Evolutionary conservation across 164 flowering plant species (phyloP).

Genomic region (Pachysandra terminalis): DNA sequence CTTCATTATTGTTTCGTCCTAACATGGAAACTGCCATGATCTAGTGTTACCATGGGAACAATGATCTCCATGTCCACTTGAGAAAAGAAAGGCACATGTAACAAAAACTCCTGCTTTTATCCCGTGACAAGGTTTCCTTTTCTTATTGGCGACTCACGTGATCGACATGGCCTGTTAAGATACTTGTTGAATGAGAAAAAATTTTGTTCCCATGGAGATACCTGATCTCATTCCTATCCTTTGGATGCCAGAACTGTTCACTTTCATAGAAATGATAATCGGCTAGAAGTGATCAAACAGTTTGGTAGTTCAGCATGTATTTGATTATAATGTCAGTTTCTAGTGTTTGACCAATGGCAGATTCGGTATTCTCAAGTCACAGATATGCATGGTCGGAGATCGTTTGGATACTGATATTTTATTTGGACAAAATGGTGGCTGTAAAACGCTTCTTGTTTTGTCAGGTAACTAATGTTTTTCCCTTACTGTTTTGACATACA

Average conservation of each 20-base stretch:
- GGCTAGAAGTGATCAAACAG: neutral
- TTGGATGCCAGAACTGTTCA: neutral
- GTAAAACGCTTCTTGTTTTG: conserved; percentile 97
- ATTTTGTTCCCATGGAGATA: no score
- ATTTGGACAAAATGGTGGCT: conserved; percentile 98
- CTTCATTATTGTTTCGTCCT: no score
- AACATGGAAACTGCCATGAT: no score
- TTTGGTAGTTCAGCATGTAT: neutral
- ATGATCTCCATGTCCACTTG: no score
- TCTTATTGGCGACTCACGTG: no score
- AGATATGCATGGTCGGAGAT: conserved; percentile 99
- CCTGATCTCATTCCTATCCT: no score
- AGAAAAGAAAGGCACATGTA: no score
- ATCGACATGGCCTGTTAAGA: no score
- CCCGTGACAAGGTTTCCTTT: no score
- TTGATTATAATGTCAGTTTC: conserved; percentile 10
- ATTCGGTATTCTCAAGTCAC: conserved; percentile 84
- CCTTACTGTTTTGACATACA: neutral
- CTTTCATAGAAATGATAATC: neutral
- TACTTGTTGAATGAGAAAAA: no score
- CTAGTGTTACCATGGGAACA: no score
- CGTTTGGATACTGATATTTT: conserved; percentile 95
- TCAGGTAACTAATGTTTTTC: conserved; percentile 50
- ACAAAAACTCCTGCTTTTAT: no score
- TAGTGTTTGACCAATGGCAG: conserved; percentile 33